Evolutionary conservation across 345 rosid species (phyloP).

Genomic region (Angophora floribunda): DNA sequence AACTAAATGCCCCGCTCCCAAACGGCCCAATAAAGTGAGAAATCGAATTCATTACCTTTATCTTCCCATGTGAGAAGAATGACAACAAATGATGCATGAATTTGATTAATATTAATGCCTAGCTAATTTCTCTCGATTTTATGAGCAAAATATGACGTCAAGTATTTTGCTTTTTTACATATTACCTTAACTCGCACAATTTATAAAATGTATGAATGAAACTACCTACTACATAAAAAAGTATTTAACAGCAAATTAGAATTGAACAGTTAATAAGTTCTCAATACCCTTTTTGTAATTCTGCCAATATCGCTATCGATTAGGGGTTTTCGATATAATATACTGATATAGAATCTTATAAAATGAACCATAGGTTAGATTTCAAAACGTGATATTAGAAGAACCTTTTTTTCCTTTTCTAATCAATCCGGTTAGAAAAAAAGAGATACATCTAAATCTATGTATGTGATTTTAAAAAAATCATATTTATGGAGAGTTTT

Average conservation of each 20-base stretch:
- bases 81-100: background rate
- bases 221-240: background rate
- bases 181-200: background rate
- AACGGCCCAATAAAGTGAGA: too few relatives aligned
- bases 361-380: background rate
- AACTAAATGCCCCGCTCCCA: too few relatives aligned
- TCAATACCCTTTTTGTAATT: background rate
- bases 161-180: background rate
- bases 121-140: background rate
- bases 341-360: background rate
- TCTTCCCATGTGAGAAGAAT: too few relatives aligned
- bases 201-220: background rate
- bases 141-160: background rate
- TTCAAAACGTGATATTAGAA: background rate
- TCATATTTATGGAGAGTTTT: background rate
- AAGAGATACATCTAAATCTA: background rate
- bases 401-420: background rate
- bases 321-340: background rate
- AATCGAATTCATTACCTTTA: too few relatives aligned
- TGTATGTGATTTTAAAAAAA: background rate
- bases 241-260: background rate
- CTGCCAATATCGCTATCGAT: background rate
- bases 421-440: background rate
- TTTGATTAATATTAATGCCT: background rate
- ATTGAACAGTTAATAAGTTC: background rate